These are phyloP conservation scores for Aethionema arabicum DNA, from an alignment of 345 rosid species.

Conservation along the genomic window DNA sequence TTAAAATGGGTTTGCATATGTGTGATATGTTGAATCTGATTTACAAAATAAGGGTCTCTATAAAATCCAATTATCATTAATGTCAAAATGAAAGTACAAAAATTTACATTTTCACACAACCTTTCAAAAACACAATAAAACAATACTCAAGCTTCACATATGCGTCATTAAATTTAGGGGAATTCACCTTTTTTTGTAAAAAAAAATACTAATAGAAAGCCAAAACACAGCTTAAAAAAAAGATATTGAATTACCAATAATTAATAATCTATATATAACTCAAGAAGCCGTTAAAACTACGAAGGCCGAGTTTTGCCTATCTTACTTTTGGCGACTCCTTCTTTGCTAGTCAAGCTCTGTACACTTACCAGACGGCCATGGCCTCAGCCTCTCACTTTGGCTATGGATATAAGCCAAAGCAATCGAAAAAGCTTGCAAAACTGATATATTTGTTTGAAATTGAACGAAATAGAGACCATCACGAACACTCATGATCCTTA, in stretches of 20 bases:
- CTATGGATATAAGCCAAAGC: conserved; percentile 81
- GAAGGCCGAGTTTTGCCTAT: conserved; percentile 28
- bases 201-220: conserved; percentile 16
- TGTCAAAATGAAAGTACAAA: conserved; percentile 24
- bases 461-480: conserved; percentile 73
- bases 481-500: conserved; percentile 68
- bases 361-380: conserved; percentile 43
- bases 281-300: conserved; percentile 22
- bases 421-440: conserved; percentile 74
- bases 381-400: conserved; percentile 53
- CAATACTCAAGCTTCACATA: conserved; percentile 20
- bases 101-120: conserved; percentile 28
- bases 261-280: conserved; percentile 2
- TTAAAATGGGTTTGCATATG: neutral
- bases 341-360: conserved; percentile 39
- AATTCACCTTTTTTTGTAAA: neutral
- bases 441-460: conserved; percentile 66
- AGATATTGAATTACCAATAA: too few relatives aligned
- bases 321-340: conserved; percentile 30
- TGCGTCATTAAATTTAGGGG: neutral
- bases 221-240: conserved; percentile 9
- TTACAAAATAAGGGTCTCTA: neutral
- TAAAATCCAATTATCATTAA: conserved; percentile 22
- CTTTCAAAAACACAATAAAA: conserved; percentile 7
- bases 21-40: too few relatives aligned